A percentile compares a stretch with the other conserved stretches of the same genome.
Conservation (phyloP, 371 early-diverging fungal genomes). For the Actinomortierella ambigua region DNA sequence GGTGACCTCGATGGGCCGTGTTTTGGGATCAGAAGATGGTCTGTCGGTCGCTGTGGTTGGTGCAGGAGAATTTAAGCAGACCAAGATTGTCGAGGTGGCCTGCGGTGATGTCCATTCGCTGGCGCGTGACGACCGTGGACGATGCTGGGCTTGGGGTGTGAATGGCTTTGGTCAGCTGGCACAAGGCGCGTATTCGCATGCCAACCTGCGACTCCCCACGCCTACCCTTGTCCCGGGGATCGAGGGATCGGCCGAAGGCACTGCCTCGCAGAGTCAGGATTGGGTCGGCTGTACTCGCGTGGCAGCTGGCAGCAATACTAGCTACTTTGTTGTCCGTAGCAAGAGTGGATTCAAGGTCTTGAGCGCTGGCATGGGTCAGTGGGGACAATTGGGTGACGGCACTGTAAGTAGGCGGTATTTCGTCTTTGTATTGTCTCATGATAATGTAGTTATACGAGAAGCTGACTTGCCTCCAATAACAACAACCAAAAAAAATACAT, state of each 20-base stretch:
- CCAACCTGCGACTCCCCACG: conserved; percentile 23
- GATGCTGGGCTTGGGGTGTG: conserved; percentile 44
- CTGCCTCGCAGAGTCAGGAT: not conserved
- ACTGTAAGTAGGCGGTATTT: conserved; percentile 37
- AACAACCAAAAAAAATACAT: too few relatives aligned
- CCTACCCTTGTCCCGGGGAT: conserved; percentile 36
- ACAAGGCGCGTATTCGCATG: conserved; percentile 41
- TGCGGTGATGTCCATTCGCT: conserved; percentile 47
- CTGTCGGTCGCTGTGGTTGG: conserved; percentile 32
- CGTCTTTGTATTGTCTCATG: too few relatives aligned
- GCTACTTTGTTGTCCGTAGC: conserved; percentile 40
- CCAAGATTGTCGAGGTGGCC: conserved; percentile 31
- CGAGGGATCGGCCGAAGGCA: conserved; percentile 12
- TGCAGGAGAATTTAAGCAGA: conserved; percentile 12
- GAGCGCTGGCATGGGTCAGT: conserved; percentile 50
- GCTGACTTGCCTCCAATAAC: too few relatives aligned
- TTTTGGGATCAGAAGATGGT: conserved; percentile 56
- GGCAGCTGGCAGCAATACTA: conserved; percentile 48
- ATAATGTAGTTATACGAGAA: too few relatives aligned
- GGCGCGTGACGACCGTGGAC: conserved; percentile 41
- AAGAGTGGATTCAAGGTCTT: conserved; percentile 28
- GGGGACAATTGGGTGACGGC: conserved; percentile 49
- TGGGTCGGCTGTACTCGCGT: conserved; percentile 22
- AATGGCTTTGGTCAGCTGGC: conserved; percentile 48
- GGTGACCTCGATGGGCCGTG: conserved; percentile 72